Evolutionary conservation across 805 yeast species (phyloP).

Genomic region (Saccharomycopsis synnaedendra): DNA sequence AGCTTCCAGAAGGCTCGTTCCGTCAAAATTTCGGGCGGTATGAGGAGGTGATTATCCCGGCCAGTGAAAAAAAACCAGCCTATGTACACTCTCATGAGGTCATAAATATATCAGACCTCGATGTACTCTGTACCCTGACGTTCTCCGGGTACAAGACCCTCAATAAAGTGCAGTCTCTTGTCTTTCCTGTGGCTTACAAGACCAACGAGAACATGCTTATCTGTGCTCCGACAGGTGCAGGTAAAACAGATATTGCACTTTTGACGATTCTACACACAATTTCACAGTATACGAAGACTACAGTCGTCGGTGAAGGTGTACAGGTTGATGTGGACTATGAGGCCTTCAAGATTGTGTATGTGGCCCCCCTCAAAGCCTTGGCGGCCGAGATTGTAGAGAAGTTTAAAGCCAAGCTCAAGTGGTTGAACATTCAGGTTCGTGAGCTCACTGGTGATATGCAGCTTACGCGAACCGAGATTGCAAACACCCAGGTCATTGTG

Average conservation of each 20-base stretch:
- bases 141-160: constrained; percentile 67
- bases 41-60: constrained; percentile 82
- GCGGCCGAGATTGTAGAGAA: constrained; percentile 97
- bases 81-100: constrained; percentile 33
- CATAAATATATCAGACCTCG: constrained; percentile 52
- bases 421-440: constrained; percentile 80
- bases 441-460: constrained; percentile 97
- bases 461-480: constrained; percentile 65
- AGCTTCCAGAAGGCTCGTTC: constrained; percentile 74
- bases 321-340: constrained; percentile 62
- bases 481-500: constrained; percentile 76
- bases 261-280: constrained; percentile 71
- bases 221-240: constrained; percentile 98
- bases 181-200: constrained; percentile 83
- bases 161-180: constrained; percentile 83
- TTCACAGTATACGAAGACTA: constrained; percentile 51
- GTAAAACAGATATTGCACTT: constrained; percentile 90
- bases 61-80: constrained; percentile 38
- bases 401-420: constrained; percentile 59
- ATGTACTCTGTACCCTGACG: constrained; percentile 71
- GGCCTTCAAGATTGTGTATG: constrained; percentile 84
- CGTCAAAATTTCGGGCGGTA: constrained; percentile 46
- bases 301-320: constrained; percentile 32
- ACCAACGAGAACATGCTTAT: constrained; percentile 92
- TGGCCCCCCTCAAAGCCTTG: constrained; percentile 86